Percentiles rank a stretch among this genome's conserved stretches.
These are phyloP conservation scores for Phaeotremella fagi DNA, from an alignment of 768 basidiomycete genomes.

Conservation along the genomic window DNA sequence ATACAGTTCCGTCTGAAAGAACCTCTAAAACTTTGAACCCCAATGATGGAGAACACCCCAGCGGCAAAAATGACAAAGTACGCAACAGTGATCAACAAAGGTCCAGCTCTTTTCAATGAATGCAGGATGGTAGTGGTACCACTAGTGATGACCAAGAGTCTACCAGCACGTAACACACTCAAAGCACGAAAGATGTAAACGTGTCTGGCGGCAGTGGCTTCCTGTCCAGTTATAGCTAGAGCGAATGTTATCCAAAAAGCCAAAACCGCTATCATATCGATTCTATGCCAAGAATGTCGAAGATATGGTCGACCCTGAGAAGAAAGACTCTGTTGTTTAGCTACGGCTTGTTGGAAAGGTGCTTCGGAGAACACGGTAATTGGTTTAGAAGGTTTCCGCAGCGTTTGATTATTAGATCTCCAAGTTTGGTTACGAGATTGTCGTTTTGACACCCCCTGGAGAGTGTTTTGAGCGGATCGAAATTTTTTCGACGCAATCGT, in stretches of 20 bases:
- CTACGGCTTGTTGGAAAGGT: slow-evolving; percentile 51
- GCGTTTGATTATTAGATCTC: slow-evolving; percentile 8
- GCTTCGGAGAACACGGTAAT: slow-evolving; percentile 28
- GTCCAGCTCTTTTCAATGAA: slow-evolving; percentile 82
- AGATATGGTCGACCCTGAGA: slow-evolving; percentile 67
- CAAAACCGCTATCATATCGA: slow-evolving; percentile 79
- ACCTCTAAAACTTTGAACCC: slow-evolving; percentile 88
- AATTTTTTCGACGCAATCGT: slow-evolving; percentile 11
- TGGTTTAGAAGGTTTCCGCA: slow-evolving; percentile 10
- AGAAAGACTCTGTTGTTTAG: slow-evolving; percentile 38
- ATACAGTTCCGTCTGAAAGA: slow-evolving; percentile 58
- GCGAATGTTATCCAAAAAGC: slow-evolving; percentile 81
- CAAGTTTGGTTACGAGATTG: slow-evolving; percentile 5
- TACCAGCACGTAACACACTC: slow-evolving; percentile 74
- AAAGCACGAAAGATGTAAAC: slow-evolving; percentile 84
- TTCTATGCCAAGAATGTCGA: slow-evolving; percentile 75
- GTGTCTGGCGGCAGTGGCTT: slow-evolving; percentile 61
- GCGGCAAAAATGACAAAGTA: slow-evolving; percentile 90
- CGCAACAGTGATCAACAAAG: slow-evolving; percentile 80
- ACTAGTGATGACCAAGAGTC: slow-evolving; percentile 77
- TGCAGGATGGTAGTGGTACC: slow-evolving; percentile 95
- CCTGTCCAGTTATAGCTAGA: slow-evolving; percentile 64
- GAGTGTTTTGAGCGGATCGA: neutral
- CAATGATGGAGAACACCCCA: slow-evolving; percentile 83
- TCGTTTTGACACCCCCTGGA: slow-evolving; percentile 3